Conservation (phyloP, 495 filamentous ascomycete genomes). For the Xylaria palmicola region DNA sequence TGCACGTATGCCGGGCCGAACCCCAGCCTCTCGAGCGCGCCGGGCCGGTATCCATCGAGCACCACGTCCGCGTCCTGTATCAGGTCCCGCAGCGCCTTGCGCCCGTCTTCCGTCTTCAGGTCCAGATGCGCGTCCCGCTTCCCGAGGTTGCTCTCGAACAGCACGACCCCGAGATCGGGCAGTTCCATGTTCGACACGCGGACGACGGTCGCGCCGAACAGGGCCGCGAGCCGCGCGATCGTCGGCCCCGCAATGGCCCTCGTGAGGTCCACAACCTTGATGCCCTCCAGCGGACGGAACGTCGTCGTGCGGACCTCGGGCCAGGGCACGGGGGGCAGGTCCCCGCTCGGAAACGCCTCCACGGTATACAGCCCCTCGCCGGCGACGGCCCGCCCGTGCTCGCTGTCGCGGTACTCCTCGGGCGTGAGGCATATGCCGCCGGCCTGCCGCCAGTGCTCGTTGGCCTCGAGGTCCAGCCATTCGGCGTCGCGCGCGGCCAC, state of each 20-base stretch:
- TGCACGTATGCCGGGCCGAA: constrained; percentile 51
- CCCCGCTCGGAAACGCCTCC: constrained; percentile 28
- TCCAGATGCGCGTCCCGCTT: constrained; percentile 57
- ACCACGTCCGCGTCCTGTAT: constrained; percentile 57
- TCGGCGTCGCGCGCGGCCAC: constrained; percentile 34
- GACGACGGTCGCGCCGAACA: constrained; percentile 62
- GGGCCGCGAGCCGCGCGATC: constrained; percentile 52
- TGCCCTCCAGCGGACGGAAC: constrained; percentile 50
- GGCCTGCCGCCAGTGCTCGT: constrained; percentile 51
- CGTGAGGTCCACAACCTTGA: constrained; percentile 61
- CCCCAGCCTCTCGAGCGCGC: constrained; percentile 51
- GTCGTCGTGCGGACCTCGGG: constrained; percentile 35
- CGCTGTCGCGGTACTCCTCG: constrained; percentile 46
- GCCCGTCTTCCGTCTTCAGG: constrained; percentile 44
- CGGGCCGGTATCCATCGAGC: constrained; percentile 56
- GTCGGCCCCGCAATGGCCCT: constrained; percentile 61
- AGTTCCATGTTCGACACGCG: constrained; percentile 56
- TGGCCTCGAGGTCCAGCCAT: constrained; percentile 45
- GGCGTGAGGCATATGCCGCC: constrained; percentile 49
- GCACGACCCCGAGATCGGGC: constrained; percentile 46
- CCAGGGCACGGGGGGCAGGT: constrained; percentile 36
- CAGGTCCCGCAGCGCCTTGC: constrained; percentile 41
- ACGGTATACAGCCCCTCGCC: constrained; percentile 51
- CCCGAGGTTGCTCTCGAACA: constrained; percentile 55
- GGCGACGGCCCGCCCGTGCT: constrained; percentile 53